phyloP scores from a whole-genome alignment of 225 moss, liverwort and hornwort genomes.

The Sphagnum contortum region DNA sequence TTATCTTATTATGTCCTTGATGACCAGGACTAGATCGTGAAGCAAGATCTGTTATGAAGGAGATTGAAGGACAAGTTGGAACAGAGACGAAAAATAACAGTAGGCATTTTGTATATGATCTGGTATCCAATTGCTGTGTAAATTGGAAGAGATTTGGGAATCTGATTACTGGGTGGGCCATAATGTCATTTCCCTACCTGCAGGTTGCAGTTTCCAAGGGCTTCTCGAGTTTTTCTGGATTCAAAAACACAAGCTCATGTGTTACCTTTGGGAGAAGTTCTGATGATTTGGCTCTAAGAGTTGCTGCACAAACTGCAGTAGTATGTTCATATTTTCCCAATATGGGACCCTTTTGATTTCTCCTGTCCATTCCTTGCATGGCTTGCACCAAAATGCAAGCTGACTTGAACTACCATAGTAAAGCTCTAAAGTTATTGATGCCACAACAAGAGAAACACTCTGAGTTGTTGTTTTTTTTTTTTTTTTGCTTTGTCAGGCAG shows the following conservation, averaged over 20 bases:
- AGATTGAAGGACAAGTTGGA: too few relatives aligned
- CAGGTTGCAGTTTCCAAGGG: slow-evolving; percentile 48
- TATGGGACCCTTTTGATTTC: not conserved
- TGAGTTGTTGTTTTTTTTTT: not conserved
- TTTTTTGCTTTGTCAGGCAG: slow-evolving; percentile 22
- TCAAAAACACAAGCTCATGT: slow-evolving; percentile 56
- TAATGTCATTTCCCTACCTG: not conserved
- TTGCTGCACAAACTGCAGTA: slow-evolving; percentile 68
- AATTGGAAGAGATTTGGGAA: too few relatives aligned
- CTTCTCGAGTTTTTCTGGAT: slow-evolving; percentile 68
- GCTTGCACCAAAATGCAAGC: too few relatives aligned
- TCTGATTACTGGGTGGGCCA: too few relatives aligned
- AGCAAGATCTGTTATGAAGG: too few relatives aligned
- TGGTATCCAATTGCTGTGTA: too few relatives aligned
- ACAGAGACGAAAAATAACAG: too few relatives aligned
- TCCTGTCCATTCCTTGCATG: not conserved
- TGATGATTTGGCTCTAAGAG: slow-evolving; percentile 54
- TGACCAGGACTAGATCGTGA: too few relatives aligned
- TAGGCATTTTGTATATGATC: too few relatives aligned
- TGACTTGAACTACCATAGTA: too few relatives aligned
- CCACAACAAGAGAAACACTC: too few relatives aligned
- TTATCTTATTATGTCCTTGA: too few relatives aligned
- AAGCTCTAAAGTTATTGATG: not conserved
- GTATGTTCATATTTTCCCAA: slow-evolving; percentile 16
- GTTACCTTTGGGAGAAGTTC: slow-evolving; percentile 64